Base-by-base conservation (phyloP, 2,329 filamentous ascomycete genomes). In the Teratosphaeria zuluensis region DNA sequence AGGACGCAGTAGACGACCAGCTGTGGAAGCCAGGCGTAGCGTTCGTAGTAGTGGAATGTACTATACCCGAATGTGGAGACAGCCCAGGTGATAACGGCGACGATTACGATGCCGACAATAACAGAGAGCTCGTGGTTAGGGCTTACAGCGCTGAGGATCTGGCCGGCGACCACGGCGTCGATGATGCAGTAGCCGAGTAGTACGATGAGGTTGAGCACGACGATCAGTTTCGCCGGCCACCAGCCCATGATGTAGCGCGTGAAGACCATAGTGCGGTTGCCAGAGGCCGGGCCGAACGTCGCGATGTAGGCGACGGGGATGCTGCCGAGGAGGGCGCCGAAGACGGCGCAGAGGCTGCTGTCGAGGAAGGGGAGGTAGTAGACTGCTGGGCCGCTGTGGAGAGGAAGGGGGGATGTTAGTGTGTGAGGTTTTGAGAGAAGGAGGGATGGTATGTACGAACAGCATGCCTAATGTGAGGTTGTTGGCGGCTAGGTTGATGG, bases 31-130 rank as follows among this genome's bases (percentile, higher is more conserved):
- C 84, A 87, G 1, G 84, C 83, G 66, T 81, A 86, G 68, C 85
- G 79, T 73, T 88, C 85, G 69, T 88, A 89, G 57, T 80, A 77
- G 66, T 89, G 85, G 69, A 89, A 87, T 52, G 84, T 74, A 57
- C 78, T 79, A 68, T 88, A 87, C 0, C 86, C 86, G 67, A 88
- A 87, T 0, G 83, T 84, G 0, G 84, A 84, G 51, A 89, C 79
- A 1, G 77, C 73, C 81, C 83, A 86, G 32, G 81, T 81, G 38
- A 87, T 80, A 28, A 86, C 64, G 0, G 83, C 82, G 12, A 84
- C 80, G 53, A 88, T 81, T 48, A 88, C 76, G 62, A 89, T 87
- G 64, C 86, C 85, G 1, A 88, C 85, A 35, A 82, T 79, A 21
- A 87, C 79, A 1, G 81, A 83, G 72, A 88, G 78, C 61, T 74